These are phyloP conservation scores for Diplodia seriata DNA, from an alignment of 2,329 filamentous ascomycete genomes.

Conservation along the genomic window DNA sequence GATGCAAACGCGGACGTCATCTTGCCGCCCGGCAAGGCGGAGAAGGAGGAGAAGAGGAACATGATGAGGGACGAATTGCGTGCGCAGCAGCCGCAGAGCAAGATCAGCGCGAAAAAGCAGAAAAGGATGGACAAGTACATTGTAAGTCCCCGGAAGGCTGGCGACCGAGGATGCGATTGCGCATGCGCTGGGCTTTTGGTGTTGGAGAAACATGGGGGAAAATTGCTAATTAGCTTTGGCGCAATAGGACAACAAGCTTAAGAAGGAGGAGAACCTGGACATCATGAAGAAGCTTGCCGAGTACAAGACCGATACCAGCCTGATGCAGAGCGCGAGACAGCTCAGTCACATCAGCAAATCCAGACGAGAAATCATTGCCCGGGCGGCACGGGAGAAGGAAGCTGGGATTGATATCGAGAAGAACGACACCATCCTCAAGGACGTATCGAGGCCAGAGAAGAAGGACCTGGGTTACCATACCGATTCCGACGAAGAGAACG, in stretches of 20 bases:
- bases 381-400: slow-evolving; percentile 68
- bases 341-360: slow-evolving; percentile 76
- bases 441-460: slow-evolving; percentile 41
- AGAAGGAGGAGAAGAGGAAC: slow-evolving; percentile 61
- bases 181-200: background rate
- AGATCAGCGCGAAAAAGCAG: slow-evolving; percentile 69
- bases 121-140: slow-evolving; percentile 74
- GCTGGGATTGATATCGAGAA: slow-evolving; percentile 66
- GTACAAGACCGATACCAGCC: slow-evolving; percentile 79
- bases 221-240: slow-evolving; percentile 12
- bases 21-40: slow-evolving; percentile 57
- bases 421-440: slow-evolving; percentile 60
- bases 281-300: slow-evolving; percentile 83
- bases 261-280: slow-evolving; percentile 88
- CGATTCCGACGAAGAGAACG: slow-evolving; percentile 41
- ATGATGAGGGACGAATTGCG: slow-evolving; percentile 62
- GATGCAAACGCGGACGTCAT: slow-evolving; percentile 63
- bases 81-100: slow-evolving; percentile 59
- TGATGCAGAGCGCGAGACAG: slow-evolving; percentile 78
- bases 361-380: slow-evolving; percentile 71
- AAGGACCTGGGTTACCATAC: slow-evolving; percentile 35
- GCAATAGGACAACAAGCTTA: slow-evolving; percentile 79
- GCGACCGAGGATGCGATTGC: background rate
- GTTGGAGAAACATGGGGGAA: background rate
- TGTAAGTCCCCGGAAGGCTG: slow-evolving; percentile 46